A percentile compares a stretch with the other conserved stretches of the same genome.
phyloP scores from a whole-genome alignment of 2,329 filamentous ascomycete genomes.

The Aspergillus nomiae region DNA sequence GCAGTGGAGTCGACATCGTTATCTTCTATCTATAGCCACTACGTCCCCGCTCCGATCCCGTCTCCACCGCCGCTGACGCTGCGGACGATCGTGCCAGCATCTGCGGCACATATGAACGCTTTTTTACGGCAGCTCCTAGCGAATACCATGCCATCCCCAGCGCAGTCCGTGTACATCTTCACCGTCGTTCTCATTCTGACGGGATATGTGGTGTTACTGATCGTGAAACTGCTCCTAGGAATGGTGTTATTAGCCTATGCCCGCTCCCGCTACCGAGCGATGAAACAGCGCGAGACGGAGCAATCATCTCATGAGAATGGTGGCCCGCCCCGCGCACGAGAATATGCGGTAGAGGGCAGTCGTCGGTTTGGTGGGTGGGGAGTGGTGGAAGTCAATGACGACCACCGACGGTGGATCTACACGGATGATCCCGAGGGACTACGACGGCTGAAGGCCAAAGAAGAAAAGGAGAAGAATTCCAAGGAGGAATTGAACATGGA shows the following conservation, averaged over 20 bases:
- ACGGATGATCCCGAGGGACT: slow-evolving; percentile 76
- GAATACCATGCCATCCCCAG: slow-evolving; percentile 45
- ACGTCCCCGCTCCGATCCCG: slow-evolving; percentile 65
- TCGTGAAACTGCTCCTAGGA: slow-evolving; percentile 81
- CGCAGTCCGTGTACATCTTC: slow-evolving; percentile 45
- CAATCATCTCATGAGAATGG: slow-evolving; percentile 13
- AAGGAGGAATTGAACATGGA: slow-evolving; percentile 62
- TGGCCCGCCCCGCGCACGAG: slow-evolving; percentile 39
- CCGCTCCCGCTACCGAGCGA: slow-evolving; percentile 73
- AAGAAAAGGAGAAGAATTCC: slow-evolving; percentile 62
- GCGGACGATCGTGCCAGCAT: slow-evolving; percentile 56
- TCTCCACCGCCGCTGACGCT: slow-evolving; percentile 63
- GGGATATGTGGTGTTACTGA: slow-evolving; percentile 79
- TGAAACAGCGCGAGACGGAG: slow-evolving; percentile 68
- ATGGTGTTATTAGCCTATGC: slow-evolving; percentile 83
- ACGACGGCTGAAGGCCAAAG: slow-evolving; percentile 63
- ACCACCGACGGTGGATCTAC: slow-evolving; percentile 83
- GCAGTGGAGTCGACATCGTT: slow-evolving; percentile 40
- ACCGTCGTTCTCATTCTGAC: slow-evolving; percentile 86
- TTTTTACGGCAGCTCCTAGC: slow-evolving; percentile 44
- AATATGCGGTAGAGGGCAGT: slow-evolving; percentile 67
- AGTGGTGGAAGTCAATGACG: slow-evolving; percentile 84
- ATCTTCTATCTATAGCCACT: slow-evolving; percentile 47
- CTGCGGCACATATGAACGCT: slow-evolving; percentile 50
- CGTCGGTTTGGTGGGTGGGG: slow-evolving; percentile 80